phyloP scores from a whole-genome alignment of 208 protist genomes.

The Spongospora subterranea region DNA sequence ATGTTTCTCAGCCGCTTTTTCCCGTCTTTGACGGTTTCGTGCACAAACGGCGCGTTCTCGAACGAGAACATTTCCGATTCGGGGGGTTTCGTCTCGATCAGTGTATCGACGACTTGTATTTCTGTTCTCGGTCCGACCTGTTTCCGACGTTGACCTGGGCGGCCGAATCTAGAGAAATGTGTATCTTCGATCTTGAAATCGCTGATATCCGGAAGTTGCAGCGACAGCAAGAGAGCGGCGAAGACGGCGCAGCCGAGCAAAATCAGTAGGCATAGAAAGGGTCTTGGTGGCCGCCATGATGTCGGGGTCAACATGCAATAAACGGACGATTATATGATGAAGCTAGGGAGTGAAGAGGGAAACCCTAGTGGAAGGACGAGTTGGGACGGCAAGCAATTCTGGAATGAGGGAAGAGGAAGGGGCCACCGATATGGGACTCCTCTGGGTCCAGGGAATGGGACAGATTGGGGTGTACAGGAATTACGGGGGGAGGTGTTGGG shows the following conservation, averaged over 20 bases:
- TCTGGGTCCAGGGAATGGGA: too few species aligned
- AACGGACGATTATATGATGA: too few species aligned
- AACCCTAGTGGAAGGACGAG: too few species aligned
- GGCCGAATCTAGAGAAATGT: not conserved
- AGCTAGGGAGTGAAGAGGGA: too few species aligned
- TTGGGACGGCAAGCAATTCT: too few species aligned
- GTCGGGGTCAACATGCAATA: too few species aligned
- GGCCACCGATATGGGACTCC: too few species aligned
- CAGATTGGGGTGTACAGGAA: too few species aligned
- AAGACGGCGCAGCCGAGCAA: not conserved
- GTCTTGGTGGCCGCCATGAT: not conserved
- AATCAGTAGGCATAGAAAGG: not conserved
- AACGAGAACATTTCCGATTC: not conserved
- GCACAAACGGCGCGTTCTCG: not conserved
- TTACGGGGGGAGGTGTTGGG: too few species aligned
- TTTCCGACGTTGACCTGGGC: not conserved
- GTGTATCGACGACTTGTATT: not conserved
- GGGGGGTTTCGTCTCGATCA: not conserved
- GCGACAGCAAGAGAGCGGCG: constrained; percentile 21
- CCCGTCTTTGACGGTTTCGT: not conserved
- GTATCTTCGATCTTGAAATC: not conserved
- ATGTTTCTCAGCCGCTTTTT: not conserved
- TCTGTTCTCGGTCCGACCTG: not conserved
- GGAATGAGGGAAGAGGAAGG: too few species aligned
- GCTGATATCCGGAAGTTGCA: not conserved